Conservation (phyloP, 1,284 basidiomycete genomes). For the Fistulinella staudtii region DNA sequence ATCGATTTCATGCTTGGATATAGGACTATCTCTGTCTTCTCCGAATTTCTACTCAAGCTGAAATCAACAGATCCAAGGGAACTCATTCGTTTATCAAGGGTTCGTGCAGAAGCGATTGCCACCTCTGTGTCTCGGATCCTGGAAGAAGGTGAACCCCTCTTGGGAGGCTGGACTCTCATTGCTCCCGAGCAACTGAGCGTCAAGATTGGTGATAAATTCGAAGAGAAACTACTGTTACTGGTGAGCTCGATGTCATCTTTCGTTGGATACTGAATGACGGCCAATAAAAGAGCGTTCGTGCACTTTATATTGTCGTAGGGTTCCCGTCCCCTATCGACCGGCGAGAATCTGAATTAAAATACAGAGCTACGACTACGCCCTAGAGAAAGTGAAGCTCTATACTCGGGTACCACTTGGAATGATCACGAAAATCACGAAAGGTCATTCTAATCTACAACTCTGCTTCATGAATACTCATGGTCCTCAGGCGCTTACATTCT, state of each 20-base stretch:
- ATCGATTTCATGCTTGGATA: slow-evolving; percentile 91
- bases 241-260: slow-evolving; percentile 44
- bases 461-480: not conserved
- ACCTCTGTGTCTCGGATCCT: slow-evolving; percentile 80
- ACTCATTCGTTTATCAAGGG: slow-evolving; percentile 80
- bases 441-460: slow-evolving; percentile 35
- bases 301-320: slow-evolving; percentile 65
- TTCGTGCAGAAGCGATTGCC: slow-evolving; percentile 87
- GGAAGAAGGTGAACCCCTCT: slow-evolving; percentile 72
- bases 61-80: slow-evolving; percentile 88
- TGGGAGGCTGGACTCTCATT: slow-evolving; percentile 91
- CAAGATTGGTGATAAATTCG: slow-evolving; percentile 72
- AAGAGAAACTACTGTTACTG: slow-evolving; percentile 90
- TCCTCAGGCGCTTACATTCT: slow-evolving; percentile 82
- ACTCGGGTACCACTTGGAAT: slow-evolving; percentile 85
- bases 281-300: slow-evolving; percentile 50
- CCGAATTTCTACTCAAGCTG: slow-evolving; percentile 84
- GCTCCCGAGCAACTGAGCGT: slow-evolving; percentile 76
- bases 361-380: slow-evolving; percentile 85
- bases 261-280: slow-evolving; percentile 2
- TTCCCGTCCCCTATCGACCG: not conserved
- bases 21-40: slow-evolving; percentile 80
- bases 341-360: slow-evolving; percentile 8
- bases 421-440: slow-evolving; percentile 81
- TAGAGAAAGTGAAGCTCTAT: slow-evolving; percentile 88